Percentiles rank a stretch among this genome's conserved stretches.
Evolutionary conservation across 129 eudicot genomes (phyloP).

Genomic region (Escallonia rubra): DNA sequence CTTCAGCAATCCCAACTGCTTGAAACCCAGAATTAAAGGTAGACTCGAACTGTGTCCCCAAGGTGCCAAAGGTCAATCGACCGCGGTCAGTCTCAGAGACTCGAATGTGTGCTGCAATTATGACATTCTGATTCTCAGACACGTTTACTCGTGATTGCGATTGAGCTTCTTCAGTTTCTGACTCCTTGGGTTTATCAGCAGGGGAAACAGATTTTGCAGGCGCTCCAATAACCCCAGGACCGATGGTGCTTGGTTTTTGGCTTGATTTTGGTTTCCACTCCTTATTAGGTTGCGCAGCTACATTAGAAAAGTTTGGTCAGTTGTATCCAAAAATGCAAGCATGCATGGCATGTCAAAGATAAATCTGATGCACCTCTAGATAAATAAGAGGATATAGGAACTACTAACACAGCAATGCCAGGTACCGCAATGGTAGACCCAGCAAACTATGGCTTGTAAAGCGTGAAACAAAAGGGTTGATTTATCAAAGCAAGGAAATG

Average conservation of each 20-base stretch:
- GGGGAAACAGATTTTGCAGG: conserved; percentile 51
- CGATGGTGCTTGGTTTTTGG: conserved; percentile 42
- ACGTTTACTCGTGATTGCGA: conserved; percentile 40
- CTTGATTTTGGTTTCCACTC: conserved; percentile 95
- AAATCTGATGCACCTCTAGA: not conserved
- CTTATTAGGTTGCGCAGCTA: conserved; percentile 70
- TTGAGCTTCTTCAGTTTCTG: conserved; percentile 30
- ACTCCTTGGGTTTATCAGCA: conserved; percentile 37
- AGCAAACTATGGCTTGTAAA: too few species aligned
- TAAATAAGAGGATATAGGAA: not conserved
- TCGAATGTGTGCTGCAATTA: conserved; percentile 81
- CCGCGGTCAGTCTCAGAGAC: conserved; percentile 76
- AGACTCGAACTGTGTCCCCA: conserved; percentile 47
- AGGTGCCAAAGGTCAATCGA: conserved; percentile 77
- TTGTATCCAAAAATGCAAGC: not conserved
- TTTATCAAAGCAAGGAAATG: too few species aligned
- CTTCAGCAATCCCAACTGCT: conserved; percentile 36
- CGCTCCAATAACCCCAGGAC: conserved; percentile 61
- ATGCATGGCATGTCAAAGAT: not conserved
- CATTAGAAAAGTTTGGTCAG: conserved; percentile 17
- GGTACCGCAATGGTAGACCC: too few species aligned
- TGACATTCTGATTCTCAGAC: conserved; percentile 63
- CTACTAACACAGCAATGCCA: not conserved
- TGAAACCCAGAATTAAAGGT: conserved; percentile 28
- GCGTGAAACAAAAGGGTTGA: too few species aligned